Evolutionary conservation across 2,329 filamentous ascomycete genomes (phyloP).

Genomic region (Lasiodiplodia gonubiensis): DNA sequence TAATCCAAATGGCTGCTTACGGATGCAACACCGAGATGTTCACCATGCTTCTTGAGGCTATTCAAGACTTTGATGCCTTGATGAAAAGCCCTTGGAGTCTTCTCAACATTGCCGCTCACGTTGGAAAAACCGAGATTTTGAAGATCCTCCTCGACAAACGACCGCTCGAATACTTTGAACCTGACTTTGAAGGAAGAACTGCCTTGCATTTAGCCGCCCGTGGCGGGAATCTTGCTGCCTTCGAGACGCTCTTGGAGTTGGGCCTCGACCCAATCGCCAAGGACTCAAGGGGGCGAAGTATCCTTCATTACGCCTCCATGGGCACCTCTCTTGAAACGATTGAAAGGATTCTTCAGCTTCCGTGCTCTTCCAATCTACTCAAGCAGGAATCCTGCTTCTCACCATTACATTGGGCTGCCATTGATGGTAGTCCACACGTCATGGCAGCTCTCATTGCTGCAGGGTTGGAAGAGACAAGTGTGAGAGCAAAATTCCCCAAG

Average conservation of each 20-base stretch:
- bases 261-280: background rate
- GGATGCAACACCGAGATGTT: background rate
- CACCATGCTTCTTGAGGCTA: background rate
- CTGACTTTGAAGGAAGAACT: background rate
- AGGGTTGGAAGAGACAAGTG: background rate
- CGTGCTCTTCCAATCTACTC: background rate
- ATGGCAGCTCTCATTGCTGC: background rate
- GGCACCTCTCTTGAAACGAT: background rate
- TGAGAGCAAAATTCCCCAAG: background rate
- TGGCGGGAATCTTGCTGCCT: background rate
- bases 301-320: background rate
- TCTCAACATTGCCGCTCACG: background rate
- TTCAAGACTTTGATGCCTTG: background rate
- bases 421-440: background rate
- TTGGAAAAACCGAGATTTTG: background rate
- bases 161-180: background rate
- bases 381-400: background rate
- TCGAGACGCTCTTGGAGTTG: background rate
- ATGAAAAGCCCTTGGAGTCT: background rate
- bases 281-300: background rate
- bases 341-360: background rate
- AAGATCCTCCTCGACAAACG: background rate
- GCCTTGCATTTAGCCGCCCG: background rate
- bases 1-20: background rate
- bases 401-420: background rate